Evolutionary conservation across 129 eudicot genomes (phyloP).

Genomic region (Flaveria ramosissima): DNA sequence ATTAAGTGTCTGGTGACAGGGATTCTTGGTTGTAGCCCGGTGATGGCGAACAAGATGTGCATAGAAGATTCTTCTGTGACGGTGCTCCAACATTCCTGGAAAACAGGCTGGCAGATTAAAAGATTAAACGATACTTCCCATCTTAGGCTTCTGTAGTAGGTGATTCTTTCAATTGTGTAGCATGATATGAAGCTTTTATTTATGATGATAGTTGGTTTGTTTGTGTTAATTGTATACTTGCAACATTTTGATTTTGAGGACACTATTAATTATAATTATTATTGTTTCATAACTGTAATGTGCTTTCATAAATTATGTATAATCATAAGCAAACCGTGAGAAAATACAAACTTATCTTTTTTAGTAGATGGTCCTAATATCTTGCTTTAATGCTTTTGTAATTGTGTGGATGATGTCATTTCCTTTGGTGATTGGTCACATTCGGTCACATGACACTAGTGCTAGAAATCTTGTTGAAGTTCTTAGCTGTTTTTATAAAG

Average conservation of each 20-base stretch:
- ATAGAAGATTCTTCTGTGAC: conserved; percentile 93
- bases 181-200: conserved; percentile 34
- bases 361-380: too few species aligned
- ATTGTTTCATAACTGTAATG: background rate
- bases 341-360: too few species aligned
- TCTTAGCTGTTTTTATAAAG: too few species aligned
- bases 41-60: conserved; percentile 72
- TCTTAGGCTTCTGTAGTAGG: conserved; percentile 76
- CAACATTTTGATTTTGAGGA: conserved; percentile 22
- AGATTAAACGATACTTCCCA: conserved; percentile 85
- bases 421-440: too few species aligned
- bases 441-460: too few species aligned
- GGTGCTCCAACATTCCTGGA: conserved; percentile 88
- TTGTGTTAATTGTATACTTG: conserved; percentile 35
- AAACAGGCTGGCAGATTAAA: conserved; percentile 89
- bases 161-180: conserved; percentile 62
- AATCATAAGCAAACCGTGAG: background rate
- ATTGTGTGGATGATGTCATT: too few species aligned
- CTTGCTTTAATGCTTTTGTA: too few species aligned
- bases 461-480: too few species aligned
- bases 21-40: conserved; percentile 82
- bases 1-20: conserved; percentile 85
- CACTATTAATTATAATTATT: conserved; percentile 11
- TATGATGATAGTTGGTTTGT: conserved; percentile 33
- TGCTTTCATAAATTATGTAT: background rate